Evolutionary conservation across 805 yeast genomes (phyloP).

Genomic region (Dipodascus albidus): DNA sequence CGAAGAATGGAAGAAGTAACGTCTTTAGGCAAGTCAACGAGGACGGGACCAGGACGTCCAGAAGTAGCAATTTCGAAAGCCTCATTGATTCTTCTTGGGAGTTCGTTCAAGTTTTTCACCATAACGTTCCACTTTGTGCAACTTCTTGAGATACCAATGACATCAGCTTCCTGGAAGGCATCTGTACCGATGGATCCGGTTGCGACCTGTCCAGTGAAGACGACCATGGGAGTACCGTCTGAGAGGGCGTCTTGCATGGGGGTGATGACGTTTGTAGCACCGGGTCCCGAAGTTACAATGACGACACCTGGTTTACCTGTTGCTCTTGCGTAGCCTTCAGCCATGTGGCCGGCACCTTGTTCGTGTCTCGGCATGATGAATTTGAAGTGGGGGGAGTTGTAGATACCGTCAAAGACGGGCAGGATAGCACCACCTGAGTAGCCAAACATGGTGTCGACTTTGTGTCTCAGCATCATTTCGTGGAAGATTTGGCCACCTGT

Average conservation of each 20-base stretch:
- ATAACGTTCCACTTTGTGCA: conserved; percentile 99
- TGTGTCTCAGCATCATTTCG: conserved; percentile 95
- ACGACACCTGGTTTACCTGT: conserved; percentile 96
- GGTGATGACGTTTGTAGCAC: conserved; percentile 97
- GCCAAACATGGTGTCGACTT: conserved; percentile 92
- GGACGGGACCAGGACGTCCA: conserved; percentile 97
- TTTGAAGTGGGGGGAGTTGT: conserved; percentile 77
- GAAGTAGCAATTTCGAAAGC: conserved; percentile 94
- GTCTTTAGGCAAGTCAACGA: conserved; percentile 95
- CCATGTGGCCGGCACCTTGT: conserved; percentile 99
- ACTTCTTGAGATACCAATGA: conserved; percentile 89
- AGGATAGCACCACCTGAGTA: conserved; percentile 98
- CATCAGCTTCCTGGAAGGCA: conserved; percentile 99
- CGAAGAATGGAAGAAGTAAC: conserved; percentile 88
- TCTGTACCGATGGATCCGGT: conserved; percentile 95
- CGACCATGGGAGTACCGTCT: conserved; percentile 96
- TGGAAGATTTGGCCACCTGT: conserved; percentile 99
- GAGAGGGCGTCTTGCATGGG: conserved; percentile 96
- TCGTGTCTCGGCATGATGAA: conserved; percentile 94
- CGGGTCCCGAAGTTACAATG: conserved; percentile 97
- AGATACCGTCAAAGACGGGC: conserved; percentile 95
- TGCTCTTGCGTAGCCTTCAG: conserved; percentile 97
- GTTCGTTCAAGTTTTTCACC: conserved; percentile 90
- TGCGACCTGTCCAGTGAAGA: conserved; percentile 95
- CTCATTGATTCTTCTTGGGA: conserved; percentile 92